Evolutionary conservation across 441 rosid genomes (phyloP).

Genomic region (Theobroma grandiflorum): DNA sequence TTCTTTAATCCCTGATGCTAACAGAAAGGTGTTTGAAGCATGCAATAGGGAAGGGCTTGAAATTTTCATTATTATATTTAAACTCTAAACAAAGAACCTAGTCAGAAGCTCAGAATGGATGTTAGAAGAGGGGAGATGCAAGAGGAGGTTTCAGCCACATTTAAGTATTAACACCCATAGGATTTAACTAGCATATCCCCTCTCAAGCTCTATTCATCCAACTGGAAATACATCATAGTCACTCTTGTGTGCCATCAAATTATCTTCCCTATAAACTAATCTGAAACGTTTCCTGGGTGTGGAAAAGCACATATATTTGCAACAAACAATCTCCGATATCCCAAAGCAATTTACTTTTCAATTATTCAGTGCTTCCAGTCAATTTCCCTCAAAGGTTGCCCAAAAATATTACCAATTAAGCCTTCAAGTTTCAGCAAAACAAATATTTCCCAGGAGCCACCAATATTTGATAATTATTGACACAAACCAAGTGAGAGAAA

Average conservation of each 20-base stretch:
- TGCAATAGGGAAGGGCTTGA: background rate
- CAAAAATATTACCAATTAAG: background rate
- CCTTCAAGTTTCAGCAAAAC: background rate
- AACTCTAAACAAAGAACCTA: background rate
- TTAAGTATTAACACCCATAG: background rate
- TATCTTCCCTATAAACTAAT: background rate
- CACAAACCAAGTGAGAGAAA: too few relatives aligned
- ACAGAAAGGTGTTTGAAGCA: background rate
- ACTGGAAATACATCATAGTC: background rate
- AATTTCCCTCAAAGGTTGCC: background rate
- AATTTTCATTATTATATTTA: background rate
- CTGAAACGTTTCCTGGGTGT: background rate
- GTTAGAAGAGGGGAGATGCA: background rate
- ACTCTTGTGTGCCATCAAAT: background rate
- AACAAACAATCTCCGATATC: background rate
- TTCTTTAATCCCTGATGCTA: constrained; percentile 3
- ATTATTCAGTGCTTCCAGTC: background rate
- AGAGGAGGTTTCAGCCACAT: background rate
- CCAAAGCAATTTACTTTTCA: background rate
- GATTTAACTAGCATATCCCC: background rate
- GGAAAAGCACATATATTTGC: background rate
- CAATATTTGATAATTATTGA: background rate
- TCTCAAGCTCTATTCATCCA: background rate
- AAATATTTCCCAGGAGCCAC: background rate
- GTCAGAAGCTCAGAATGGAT: too few relatives aligned